These are phyloP conservation scores for Naganishia albida DNA, from an alignment of 1,284 basidiomycete species.

Conservation along the genomic window DNA sequence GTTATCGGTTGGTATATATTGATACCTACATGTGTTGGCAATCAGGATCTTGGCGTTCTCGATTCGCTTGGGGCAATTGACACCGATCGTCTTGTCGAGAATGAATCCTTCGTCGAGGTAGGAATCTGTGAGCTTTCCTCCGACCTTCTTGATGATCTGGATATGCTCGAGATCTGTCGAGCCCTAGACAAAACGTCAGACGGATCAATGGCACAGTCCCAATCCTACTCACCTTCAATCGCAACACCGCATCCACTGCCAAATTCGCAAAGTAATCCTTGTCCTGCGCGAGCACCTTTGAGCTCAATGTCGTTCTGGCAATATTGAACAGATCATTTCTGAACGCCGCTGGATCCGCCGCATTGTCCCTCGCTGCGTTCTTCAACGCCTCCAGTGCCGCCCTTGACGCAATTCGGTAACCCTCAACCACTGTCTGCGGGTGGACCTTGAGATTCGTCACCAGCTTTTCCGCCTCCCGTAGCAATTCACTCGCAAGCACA, in stretches of 20 bases:
- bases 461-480: conserved; percentile 94
- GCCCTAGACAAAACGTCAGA: conserved; percentile 59
- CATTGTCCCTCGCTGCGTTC: conserved; percentile 78
- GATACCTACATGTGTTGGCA: conserved; percentile 83
- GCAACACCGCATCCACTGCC: conserved; percentile 93
- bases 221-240: conserved; percentile 68
- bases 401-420: conserved; percentile 86
- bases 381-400: conserved; percentile 85
- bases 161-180: conserved; percentile 98
- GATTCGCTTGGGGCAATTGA: conserved; percentile 90
- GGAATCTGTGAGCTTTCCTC: conserved; percentile 96
- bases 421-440: conserved; percentile 99
- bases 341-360: conserved; percentile 73
- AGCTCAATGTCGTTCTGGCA: conserved; percentile 91
- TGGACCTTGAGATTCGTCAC: conserved; percentile 85
- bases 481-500: conserved; percentile 86
- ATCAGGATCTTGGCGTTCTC: conserved; percentile 97
- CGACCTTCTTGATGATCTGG: conserved; percentile 99
- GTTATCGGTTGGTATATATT: neutral
- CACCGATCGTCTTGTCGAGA: conserved; percentile 92
- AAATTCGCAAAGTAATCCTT: conserved; percentile 99
- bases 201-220: neutral
- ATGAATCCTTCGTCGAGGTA: conserved; percentile 99
- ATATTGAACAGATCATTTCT: conserved; percentile 93
- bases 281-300: conserved; percentile 95